A percentile compares a stretch with the other conserved stretches of the same genome.
These are phyloP conservation scores for Cornus florida DNA, from an alignment of 148 eudicot species.

Conservation along the genomic window DNA sequence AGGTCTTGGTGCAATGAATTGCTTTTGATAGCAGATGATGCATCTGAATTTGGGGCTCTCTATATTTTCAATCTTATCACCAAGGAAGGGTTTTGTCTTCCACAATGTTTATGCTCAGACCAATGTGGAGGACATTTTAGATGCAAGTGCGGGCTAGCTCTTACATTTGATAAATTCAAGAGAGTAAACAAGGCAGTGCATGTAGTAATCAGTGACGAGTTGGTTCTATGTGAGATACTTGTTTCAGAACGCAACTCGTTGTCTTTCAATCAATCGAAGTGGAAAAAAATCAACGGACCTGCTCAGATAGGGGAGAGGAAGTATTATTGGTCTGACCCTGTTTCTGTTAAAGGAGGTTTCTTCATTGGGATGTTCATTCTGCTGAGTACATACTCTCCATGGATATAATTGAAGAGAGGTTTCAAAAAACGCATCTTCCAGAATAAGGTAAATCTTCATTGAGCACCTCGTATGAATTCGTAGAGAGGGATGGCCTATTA, in stretches of 20 bases:
- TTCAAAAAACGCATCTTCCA: slow-evolving; percentile 7
- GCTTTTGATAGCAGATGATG: slow-evolving; percentile 7
- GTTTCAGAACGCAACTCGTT: not conserved
- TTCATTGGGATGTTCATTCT: too few relatives aligned
- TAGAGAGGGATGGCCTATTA: not conserved
- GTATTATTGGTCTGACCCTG: too few relatives aligned
- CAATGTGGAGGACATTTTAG: slow-evolving; percentile 12
- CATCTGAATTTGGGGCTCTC: not conserved
- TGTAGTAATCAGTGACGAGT: not conserved
- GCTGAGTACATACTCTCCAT: too few relatives aligned
- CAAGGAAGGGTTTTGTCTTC: not conserved
- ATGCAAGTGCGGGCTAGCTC: slow-evolving; percentile 13
- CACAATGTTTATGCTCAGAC: not conserved
- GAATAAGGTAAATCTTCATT: not conserved
- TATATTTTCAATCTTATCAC: slow-evolving; percentile 13
- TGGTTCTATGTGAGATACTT: too few relatives aligned
- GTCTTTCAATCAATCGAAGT: not conserved
- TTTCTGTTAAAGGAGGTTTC: too few relatives aligned
- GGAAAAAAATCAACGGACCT: too few relatives aligned
- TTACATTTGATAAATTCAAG: slow-evolving; percentile 8
- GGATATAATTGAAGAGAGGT: not conserved
- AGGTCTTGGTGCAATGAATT: slow-evolving; percentile 19
- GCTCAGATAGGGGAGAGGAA: too few relatives aligned
- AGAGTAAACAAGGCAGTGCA: slow-evolving; percentile 11
- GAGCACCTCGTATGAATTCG: not conserved